These are phyloP conservation scores for Nakaseomyces uthaithaninus DNA, from an alignment of 1,139 yeast genomes.

Conservation along the genomic window DNA sequence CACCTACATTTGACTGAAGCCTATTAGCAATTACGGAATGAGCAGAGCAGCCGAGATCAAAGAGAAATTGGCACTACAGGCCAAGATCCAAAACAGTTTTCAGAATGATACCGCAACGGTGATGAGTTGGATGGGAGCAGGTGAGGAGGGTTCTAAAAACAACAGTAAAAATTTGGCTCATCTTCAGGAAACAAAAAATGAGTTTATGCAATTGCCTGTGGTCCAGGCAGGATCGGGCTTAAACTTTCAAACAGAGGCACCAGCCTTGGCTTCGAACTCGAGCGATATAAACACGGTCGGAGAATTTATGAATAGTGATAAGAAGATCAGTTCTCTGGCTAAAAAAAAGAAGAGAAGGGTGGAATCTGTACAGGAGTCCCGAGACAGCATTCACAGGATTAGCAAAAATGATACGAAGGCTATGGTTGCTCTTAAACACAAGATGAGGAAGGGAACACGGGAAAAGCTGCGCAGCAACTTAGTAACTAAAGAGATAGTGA, in stretches of 20 bases:
- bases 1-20: no score
- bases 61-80: constrained; percentile 34
- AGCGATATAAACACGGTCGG: constrained; percentile 31
- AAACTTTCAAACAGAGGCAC: constrained; percentile 13
- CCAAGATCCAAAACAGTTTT: constrained; percentile 30
- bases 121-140: constrained; percentile 22
- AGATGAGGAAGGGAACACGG: constrained; percentile 24
- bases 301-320: constrained; percentile 30
- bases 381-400: constrained; percentile 22
- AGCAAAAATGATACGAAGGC: constrained; percentile 31
- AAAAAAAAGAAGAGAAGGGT: constrained; percentile 25
- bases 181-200: constrained; percentile 18
- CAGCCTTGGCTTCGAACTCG: constrained; percentile 8
- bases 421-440: constrained; percentile 30
- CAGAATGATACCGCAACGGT: constrained; percentile 23
- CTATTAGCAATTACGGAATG: no score
- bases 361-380: constrained; percentile 10
- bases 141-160: constrained; percentile 2
- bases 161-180: constrained; percentile 7
- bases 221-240: constrained; percentile 31
- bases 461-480: constrained; percentile 13
- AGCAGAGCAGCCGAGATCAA: constrained; percentile 34
- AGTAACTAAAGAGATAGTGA: constrained; percentile 3
- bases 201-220: constrained; percentile 29
- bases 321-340: constrained; percentile 28